Percentiles rank a stretch among this genome's conserved stretches.
Evolutionary conservation across 257 asterid genomes (phyloP).

Genomic region (Misopates orontium): DNA sequence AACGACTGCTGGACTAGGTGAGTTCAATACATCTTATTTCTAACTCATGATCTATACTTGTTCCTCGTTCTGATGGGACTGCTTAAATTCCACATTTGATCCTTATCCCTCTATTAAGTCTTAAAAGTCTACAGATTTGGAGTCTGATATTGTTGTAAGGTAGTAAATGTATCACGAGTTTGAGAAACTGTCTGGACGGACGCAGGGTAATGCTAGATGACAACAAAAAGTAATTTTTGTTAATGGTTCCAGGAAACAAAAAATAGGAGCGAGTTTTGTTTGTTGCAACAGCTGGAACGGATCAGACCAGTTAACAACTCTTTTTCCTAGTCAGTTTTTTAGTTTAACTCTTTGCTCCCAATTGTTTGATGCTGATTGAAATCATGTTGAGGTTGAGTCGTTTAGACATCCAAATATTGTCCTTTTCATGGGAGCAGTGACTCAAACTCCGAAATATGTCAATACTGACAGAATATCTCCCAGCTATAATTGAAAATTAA

Average conservation of each 20-base stretch:
- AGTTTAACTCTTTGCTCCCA: slow-evolving; percentile 21
- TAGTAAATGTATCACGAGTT: slow-evolving; percentile 27
- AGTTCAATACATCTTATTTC: too few relatives aligned
- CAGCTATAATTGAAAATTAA: slow-evolving; percentile 54
- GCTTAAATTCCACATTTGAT: too few relatives aligned
- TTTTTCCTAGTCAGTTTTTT: too few relatives aligned
- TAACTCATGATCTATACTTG: too few relatives aligned
- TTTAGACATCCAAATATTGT: slow-evolving; percentile 99
- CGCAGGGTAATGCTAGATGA: slow-evolving; percentile 20
- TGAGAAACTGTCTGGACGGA: background rate
- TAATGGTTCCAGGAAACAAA: too few relatives aligned
- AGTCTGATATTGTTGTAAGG: slow-evolving; percentile 39
- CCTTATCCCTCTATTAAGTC: background rate
- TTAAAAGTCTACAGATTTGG: slow-evolving; percentile 57
- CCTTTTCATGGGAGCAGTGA: slow-evolving; percentile 99
- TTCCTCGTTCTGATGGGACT: slow-evolving; percentile 3
- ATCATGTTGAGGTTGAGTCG: slow-evolving; percentile 92
- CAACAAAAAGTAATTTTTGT: too few relatives aligned
- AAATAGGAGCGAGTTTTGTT: too few relatives aligned
- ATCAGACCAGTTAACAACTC: too few relatives aligned
- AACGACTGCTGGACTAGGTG: too few relatives aligned
- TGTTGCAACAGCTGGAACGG: too few relatives aligned
- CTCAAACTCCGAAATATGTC: slow-evolving; percentile 90
- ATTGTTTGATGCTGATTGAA: slow-evolving; percentile 58
- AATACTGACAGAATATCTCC: slow-evolving; percentile 87